Conservation (phyloP, 176 grass and related monocot species). For the Oryza officinalis region DNA sequence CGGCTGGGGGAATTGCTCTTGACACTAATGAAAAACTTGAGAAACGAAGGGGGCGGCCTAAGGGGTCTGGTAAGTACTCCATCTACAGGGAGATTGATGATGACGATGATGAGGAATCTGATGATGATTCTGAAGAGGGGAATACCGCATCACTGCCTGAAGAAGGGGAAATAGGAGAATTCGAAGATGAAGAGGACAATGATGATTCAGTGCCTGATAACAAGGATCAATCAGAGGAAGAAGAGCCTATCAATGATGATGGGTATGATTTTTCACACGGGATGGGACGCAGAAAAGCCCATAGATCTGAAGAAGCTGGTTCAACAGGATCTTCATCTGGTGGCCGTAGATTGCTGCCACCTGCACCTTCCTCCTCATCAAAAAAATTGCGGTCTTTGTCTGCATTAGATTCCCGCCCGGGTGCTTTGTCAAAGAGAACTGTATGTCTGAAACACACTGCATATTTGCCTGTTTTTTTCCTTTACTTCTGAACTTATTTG, state of each 20-base stretch:
- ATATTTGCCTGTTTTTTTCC: constrained; percentile 19
- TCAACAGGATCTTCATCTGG: constrained; percentile 94
- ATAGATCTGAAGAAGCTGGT: constrained; percentile 70
- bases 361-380: constrained; percentile 64
- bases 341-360: constrained; percentile 70
- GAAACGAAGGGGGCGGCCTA: constrained; percentile 67
- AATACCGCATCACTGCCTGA: constrained; percentile 57
- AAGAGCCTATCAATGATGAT: constrained; percentile 48
- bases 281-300: constrained; percentile 39
- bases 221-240: constrained; percentile 76
- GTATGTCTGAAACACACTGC: constrained; percentile 44
- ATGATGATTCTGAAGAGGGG: constrained; percentile 80
- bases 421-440: constrained; percentile 63
- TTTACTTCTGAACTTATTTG: constrained; percentile 1
- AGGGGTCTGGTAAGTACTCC: constrained; percentile 57
- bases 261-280: constrained; percentile 46
- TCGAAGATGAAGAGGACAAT: constrained; percentile 82
- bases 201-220: constrained; percentile 62
- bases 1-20: constrained; percentile 49
- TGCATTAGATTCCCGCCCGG: constrained; percentile 78
- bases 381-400: constrained; percentile 87
- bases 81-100: constrained; percentile 89
- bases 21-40: constrained; percentile 63
- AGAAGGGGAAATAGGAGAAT: constrained; percentile 79
- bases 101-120: constrained; percentile 78